A percentile compares a stretch with the other conserved stretches of the same genome.
These are phyloP conservation scores for Calophaca sinica DNA, from an alignment of 306 rosid genomes.

Conservation along the genomic window DNA sequence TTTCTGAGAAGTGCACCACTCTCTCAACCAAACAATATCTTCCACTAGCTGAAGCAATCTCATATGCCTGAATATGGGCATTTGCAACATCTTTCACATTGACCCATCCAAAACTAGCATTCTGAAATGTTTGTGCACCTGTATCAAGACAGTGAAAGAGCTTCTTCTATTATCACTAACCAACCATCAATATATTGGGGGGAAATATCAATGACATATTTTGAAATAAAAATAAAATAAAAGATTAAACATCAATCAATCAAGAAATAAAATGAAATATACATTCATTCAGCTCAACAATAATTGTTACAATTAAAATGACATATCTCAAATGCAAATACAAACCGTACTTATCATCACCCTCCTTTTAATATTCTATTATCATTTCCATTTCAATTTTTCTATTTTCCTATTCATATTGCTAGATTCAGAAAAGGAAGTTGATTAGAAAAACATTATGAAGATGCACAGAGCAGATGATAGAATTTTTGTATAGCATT, in stretches of 20 bases:
- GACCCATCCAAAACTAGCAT: constrained; percentile 67
- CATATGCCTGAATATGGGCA: constrained; percentile 83
- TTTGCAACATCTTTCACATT: constrained; percentile 82
- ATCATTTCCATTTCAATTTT: not conserved
- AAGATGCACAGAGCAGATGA: constrained; percentile 1
- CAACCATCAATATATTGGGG: not conserved
- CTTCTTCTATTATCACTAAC: constrained; percentile 3
- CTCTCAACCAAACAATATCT: constrained; percentile 74
- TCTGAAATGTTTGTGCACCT: constrained; percentile 69
- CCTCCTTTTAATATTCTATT: constrained; percentile 2
- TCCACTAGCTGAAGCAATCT: constrained; percentile 81
- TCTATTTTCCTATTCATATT: constrained; percentile 9
- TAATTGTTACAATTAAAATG: not conserved
- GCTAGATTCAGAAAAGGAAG: not conserved
- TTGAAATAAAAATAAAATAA: not conserved
- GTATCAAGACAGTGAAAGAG: constrained; percentile 43
- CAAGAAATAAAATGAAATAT: not conserved
- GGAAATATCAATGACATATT: not conserved
- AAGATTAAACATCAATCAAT: not conserved
- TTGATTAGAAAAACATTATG: not conserved
- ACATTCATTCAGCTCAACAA: not conserved
- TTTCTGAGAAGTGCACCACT: constrained; percentile 61
- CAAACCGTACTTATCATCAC: not conserved
- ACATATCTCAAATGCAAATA: not conserved
- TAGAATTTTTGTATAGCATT: not conserved